phyloP scores from a whole-genome alignment of 2,329 filamentous ascomycete species.

The Neonectria faginata region DNA sequence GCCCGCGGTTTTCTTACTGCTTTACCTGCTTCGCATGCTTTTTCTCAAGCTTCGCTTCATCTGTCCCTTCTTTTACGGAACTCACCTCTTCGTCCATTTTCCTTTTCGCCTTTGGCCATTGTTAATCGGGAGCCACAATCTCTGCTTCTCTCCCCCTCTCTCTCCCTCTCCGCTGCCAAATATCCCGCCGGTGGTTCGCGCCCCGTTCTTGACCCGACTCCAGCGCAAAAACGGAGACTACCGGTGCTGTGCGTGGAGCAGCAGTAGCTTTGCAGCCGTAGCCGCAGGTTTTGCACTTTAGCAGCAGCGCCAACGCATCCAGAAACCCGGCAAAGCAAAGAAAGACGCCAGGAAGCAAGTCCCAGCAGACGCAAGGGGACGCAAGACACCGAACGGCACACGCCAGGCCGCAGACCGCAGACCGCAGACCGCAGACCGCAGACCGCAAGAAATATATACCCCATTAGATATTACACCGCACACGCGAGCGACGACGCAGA shows the following conservation, averaged over 20 bases:
- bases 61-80: slow-evolving; percentile 1
- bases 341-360: background rate
- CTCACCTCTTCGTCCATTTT: slow-evolving; percentile 1
- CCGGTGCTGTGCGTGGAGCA: slow-evolving; percentile 8
- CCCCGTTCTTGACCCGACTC: slow-evolving; percentile 18
- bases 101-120: slow-evolving; percentile 8
- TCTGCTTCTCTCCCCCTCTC: background rate
- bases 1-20: slow-evolving; percentile 24
- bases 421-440: background rate
- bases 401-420: too few relatives aligned
- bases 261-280: slow-evolving; percentile 22
- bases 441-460: slow-evolving; percentile 2
- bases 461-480: background rate
- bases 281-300: slow-evolving; percentile 10
- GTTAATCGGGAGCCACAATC: background rate
- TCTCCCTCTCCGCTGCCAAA: background rate
- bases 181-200: slow-evolving; percentile 14
- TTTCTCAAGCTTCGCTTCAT: background rate
- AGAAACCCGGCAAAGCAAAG: background rate
- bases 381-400: background rate
- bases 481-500: slow-evolving; percentile 12
- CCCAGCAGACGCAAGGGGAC: slow-evolving; percentile 9
- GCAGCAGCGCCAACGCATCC: slow-evolving; percentile 20
- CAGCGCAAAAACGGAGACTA: slow-evolving; percentile 21
- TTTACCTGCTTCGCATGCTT: background rate